Evolutionary conservation across 2,329 filamentous ascomycete genomes (phyloP).

Genomic region (Thelonectria olida): DNA sequence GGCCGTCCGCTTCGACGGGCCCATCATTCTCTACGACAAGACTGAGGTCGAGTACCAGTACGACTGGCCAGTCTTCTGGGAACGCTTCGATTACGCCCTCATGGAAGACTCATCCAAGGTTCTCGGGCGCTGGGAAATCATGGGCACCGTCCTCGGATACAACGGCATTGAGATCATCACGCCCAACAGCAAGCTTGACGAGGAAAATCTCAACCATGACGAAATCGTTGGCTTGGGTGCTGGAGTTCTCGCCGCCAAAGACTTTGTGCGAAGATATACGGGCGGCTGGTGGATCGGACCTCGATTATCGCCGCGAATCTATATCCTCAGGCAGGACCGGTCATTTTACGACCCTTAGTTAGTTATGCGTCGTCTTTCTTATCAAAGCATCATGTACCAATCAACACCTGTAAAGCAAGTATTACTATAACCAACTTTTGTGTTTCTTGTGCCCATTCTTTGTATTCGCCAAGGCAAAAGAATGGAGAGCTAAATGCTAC

Average conservation of each 20-base stretch:
- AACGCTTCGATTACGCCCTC: slow-evolving; percentile 70
- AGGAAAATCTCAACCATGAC: slow-evolving; percentile 23
- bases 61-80: slow-evolving; percentile 65
- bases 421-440: slow-evolving; percentile 8
- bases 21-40: slow-evolving; percentile 65
- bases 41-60: slow-evolving; percentile 60
- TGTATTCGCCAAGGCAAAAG: slow-evolving; percentile 4
- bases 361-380: background rate
- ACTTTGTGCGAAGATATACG: slow-evolving; percentile 55
- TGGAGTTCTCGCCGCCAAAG: slow-evolving; percentile 49
- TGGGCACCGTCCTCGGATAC: slow-evolving; percentile 67
- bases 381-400: background rate
- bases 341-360: slow-evolving; percentile 28
- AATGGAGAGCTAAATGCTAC: background rate
- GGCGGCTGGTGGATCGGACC: slow-evolving; percentile 74
- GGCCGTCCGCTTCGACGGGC: slow-evolving; percentile 28
- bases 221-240: slow-evolving; percentile 57
- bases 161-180: slow-evolving; percentile 66
- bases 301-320: slow-evolving; percentile 65
- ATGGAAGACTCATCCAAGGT: slow-evolving; percentile 60
- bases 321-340: slow-evolving; percentile 54
- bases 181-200: slow-evolving; percentile 49
- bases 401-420: slow-evolving; percentile 9
- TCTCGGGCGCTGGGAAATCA: slow-evolving; percentile 63
- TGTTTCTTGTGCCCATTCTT: slow-evolving; percentile 23